Evolutionary conservation across 108 stramenopile genomes (phyloP), one percentile per base, ranked within the genome.

Genomic region (Pseudonitzschia multiseries): DNA sequence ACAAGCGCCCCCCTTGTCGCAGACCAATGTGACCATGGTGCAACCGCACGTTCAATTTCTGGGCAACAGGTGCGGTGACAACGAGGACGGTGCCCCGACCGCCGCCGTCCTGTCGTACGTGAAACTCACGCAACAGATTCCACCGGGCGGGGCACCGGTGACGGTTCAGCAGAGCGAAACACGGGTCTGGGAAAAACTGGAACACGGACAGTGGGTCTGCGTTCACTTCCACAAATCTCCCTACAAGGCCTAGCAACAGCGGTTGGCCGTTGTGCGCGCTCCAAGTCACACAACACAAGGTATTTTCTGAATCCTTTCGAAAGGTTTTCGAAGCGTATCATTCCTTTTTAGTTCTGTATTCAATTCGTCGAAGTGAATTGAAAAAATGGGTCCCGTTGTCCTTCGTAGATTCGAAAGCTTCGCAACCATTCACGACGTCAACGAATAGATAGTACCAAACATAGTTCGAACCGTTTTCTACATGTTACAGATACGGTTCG

Each of bases 221-320:
- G 74, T 79, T 13, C 78, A 79, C 43, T 79, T 79, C 62, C 78
- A 79, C 66, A 77, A 77, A 52, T 77, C 76, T 36, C 36, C 36
- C 0, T 32, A 70, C 10, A 54, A 54, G 24, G 8, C 15, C 53
- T 54, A 15, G n/a, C n/a, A n/a, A n/a, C n/a, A n/a, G n/a, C n/a
- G n/a, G 53, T 14, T 54, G 22, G 12, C 36, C 36, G 36, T 36
- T 6, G 36, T 36, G 36, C 36, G 4, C 4, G 36, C 36, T 36
- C 36, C 36, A 6, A n/a, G n/a, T n/a, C n/a, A n/a, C n/a, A n/a
- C n/a, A n/a, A n/a, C n/a, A n/a, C n/a, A n/a, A n/a, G n/a, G n/a
- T n/a, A n/a, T n/a, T n/a, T n/a, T n/a, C n/a, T n/a, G n/a, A n/a
- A n/a, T n/a, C n/a, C n/a, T n/a, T n/a, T n/a, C n/a, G n/a, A n/a